Base-by-base conservation (phyloP, 176 grass and related monocot species). In the Metroxylon sagu region DNA sequence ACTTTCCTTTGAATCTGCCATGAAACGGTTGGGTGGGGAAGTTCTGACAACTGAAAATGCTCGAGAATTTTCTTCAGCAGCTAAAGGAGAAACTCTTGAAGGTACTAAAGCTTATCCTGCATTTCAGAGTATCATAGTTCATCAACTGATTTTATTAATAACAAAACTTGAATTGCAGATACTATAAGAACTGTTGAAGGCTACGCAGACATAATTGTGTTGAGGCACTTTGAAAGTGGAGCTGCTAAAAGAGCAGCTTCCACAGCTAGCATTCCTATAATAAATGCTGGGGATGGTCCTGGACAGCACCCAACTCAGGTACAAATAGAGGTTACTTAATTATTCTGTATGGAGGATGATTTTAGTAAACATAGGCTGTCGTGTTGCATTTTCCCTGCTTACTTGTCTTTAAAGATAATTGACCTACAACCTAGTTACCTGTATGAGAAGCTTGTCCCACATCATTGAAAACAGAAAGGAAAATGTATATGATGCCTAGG, bases 41-140 rank as follows among this genome's bases (percentile, higher is more conserved):
- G 92, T 97, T 55, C 72, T 97, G 64, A 97, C 92, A 54, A 97
- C 92, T 15, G 92, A 97, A 71, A 97, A 97, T 60, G 92, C 92
- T 18, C 84, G 92, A 19, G 92, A 90, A 76, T 97, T 97, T 76
- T 97, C 92, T 3, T 97, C 92, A 14, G 87, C 92, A 18, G 83
- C 92, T 53, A 97, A 97, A 76, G 92, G 92, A 15, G 92, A 96
- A 75, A 97, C 92, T 8, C 87, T 97, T 5, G 87, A 97, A 88
- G 92, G 92, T 87, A 66, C 60, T 66, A 12, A 12, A 66, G 0
- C 5, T 31, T 48, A 43, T 43, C 35, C 10, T 2, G 10, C 35
- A 43, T 43, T 43, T 14, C 35, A 43, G 35, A 43, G 35, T 43
- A 14, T 43, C 35, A 43, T 43, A 43, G 10, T 14, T 43, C 3